Evolutionary conservation across 345 rosid genomes (phyloP), one percentile per base, ranked within the genome.

Genomic region (Corchorus olitorius): DNA sequence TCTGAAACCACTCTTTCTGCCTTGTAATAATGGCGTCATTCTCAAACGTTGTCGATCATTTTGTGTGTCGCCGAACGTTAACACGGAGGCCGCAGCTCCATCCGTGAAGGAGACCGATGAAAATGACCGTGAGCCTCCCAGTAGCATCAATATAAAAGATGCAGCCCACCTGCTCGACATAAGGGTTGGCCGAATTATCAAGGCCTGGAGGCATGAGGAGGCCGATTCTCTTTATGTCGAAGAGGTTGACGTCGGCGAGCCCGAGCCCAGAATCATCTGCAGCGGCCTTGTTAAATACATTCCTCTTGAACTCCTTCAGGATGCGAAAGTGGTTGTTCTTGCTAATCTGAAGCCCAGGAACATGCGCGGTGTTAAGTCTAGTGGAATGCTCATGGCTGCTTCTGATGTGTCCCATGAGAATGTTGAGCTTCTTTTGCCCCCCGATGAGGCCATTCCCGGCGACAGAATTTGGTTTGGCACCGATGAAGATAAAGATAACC

Each of bases 181-280:
- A 65, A 89, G 94, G 84, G 97, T 95, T 35, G 99, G 98, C 11
- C 80, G 88, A 52, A 80, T 95, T 1, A 80, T 90, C 74, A 95
- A 90, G 81, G 99, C 97, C 0, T 95, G 96, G 99, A 88, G 89
- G 61, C 99, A 95, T 78, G 96, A 90, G 66, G 98, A 95, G 82
- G 99, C 99, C 0, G 96, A 95, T 80, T 88, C 99, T 4, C 93
- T 95, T 0, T 95, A 95, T 53, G 97, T 91, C 59, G 98, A 95
- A 76, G 98, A 95, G 82, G 93, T 95, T 0, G 98, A 95, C 49
- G 81, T 95, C 2, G 99, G 98, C 1, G 98, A 93, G 81, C 74
- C 90, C 0, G 90, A 90, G 78, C 91, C 97, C 0, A 83, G 98
- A 78, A 89, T 89, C 80, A 90, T 95, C 37, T 95, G 99, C 61